Base-by-base conservation (phyloP, 2,329 filamentous ascomycete genomes). In the Trichocomaceae sp. region DNA sequence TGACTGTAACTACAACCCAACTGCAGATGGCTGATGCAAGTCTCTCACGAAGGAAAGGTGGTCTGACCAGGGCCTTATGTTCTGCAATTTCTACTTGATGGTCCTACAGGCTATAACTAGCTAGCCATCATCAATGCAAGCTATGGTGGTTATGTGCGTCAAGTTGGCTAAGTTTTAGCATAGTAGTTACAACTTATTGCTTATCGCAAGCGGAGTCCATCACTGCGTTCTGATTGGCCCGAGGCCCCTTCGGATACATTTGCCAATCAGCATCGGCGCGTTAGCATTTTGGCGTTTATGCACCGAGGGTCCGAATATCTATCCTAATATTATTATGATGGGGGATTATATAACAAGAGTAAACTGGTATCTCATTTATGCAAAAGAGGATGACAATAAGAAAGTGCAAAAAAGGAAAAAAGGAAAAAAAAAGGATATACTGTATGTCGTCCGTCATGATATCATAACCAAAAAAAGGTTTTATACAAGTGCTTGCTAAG, bases 401-500 rank as follows among this genome's bases (percentile, higher is more conserved):
- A 47, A 2, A 20, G 23, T 5, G n/a, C n/a, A n/a, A n/a, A n/a
- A n/a, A n/a, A n/a, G n/a, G n/a, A n/a, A 47, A 17, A 47, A 47
- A 17, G 15, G n/a, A 20, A 26, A 20, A 47, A n/a, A 22, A 42
- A 42, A 42, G 17, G n/a, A n/a, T n/a, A n/a, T 26, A 26, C 23
- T 22, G 22, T 42, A 42, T 19, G 37, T n/a, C n/a, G 22, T 42
- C 17, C 17, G 17, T 42, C 39, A 42, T 42, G 17, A 42, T 42
- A 5, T 42, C 39, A 22, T 42, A 42, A 20, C 8, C 10, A 20
- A 42, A 42, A 15, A 41, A 41, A 19, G 15, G 3, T 47, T 53
- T 53, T 53, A 45, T 53, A 47, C 51, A 53, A 47, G 35, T 42
- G 51, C 51, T 35, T 53, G 51, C 51, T 53, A 46, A 52, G 10